phyloP scores from a whole-genome alignment of 176 grass and related monocot genomes.

The Elymus sibiricus region DNA sequence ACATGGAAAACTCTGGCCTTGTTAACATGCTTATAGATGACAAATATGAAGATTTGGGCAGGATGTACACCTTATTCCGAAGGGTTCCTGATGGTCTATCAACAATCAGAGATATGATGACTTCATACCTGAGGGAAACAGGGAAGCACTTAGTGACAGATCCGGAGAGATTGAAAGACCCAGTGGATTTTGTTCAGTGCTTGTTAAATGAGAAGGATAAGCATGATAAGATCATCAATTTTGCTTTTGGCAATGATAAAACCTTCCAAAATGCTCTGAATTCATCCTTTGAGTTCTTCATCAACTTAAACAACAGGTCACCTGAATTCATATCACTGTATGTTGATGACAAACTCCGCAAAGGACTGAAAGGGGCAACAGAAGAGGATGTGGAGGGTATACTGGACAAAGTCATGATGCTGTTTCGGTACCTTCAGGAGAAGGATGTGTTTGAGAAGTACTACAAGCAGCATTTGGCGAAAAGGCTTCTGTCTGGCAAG shows the following conservation, averaged over 20 bases:
- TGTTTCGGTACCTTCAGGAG: constrained; percentile 96
- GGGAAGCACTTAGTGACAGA: constrained; percentile 82
- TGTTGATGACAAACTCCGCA: constrained; percentile 93
- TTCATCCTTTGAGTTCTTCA: constrained; percentile 94
- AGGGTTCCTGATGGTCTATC: constrained; percentile 85
- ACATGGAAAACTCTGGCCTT: constrained; percentile 93
- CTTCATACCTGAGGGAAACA: constrained; percentile 78
- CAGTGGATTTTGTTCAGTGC: constrained; percentile 89
- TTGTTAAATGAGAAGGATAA: constrained; percentile 95
- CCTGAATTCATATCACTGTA: constrained; percentile 95
- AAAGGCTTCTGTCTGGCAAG: constrained; percentile 81
- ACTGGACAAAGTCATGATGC: constrained; percentile 98
- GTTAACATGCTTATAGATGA: constrained; percentile 94
- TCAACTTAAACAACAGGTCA: constrained; percentile 94
- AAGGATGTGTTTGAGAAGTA: constrained; percentile 99
- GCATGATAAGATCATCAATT: constrained; percentile 86
- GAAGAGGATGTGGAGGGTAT: constrained; percentile 95
- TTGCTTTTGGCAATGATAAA: constrained; percentile 93
- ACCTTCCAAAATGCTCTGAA: constrained; percentile 96
- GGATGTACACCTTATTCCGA: constrained; percentile 89
- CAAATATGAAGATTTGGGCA: constrained; percentile 70
- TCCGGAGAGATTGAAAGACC: constrained; percentile 88
- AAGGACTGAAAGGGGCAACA: constrained; percentile 81
- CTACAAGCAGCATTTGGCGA: constrained; percentile 91
- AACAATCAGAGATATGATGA: constrained; percentile 80